phyloP scores from a whole-genome alignment of 2,329 filamentous ascomycete species.

The Paecilomyces fulvus region DNA sequence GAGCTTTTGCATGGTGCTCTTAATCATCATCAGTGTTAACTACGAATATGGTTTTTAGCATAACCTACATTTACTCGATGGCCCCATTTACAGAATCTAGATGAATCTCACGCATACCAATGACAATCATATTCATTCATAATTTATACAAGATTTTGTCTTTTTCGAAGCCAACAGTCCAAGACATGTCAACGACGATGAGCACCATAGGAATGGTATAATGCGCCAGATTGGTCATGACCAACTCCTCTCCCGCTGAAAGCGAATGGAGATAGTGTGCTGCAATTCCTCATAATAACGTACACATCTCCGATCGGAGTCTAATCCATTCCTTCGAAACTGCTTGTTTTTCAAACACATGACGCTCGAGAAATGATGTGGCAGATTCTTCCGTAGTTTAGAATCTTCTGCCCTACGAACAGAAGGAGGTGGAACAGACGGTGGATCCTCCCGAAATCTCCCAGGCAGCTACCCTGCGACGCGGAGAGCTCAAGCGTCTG shows the following conservation, averaged over 20 bases:
- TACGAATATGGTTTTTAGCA: not conserved
- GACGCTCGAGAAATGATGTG: not conserved
- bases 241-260: not conserved
- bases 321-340: not conserved
- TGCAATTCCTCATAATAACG: not conserved
- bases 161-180: not conserved
- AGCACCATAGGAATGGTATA: not conserved
- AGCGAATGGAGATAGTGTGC: not conserved
- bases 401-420: not conserved
- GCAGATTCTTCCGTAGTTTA: not conserved
- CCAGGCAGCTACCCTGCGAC: constrained; percentile 2
- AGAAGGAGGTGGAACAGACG: not conserved
- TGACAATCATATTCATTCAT: not conserved
- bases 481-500: constrained; percentile 31
- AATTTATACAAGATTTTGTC: not conserved
- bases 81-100: not conserved
- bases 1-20: not conserved
- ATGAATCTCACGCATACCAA: not conserved
- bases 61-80: not conserved
- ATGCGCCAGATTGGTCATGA: not conserved
- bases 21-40: too few relatives aligned
- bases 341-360: not conserved
- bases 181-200: not conserved
- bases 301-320: not conserved
- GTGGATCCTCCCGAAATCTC: not conserved